Base-by-base conservation (phyloP, 257 asterid species). In the Przewalskia tangutica region DNA sequence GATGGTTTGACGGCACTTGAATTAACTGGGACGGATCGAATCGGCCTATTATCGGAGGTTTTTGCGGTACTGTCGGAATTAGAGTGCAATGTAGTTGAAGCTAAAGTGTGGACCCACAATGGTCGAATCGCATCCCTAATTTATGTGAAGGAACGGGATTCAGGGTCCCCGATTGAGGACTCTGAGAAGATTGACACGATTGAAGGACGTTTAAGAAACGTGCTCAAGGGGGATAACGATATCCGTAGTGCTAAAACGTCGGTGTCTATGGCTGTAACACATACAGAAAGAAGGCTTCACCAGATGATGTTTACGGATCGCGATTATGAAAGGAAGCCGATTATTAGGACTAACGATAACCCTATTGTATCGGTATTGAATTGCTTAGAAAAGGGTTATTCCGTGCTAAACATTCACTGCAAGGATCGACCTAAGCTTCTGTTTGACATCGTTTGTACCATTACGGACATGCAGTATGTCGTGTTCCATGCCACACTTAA, bases 261-360 rank as follows among this genome's bases (percentile, higher is more conserved):
- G 0, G 91, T 96, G 4, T 92, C 97, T 3, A 75, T 90, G 85
- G 94, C 87, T 27, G 92, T 87, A 4, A 94, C 97, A 0, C 98
- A 94, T 60, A 92, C 95, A 0, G 99, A 96, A 85, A 91, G 99
- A 81, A 89, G 99, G 90, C 99, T 96, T 82, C 99, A 96, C 78
- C 99, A 96, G 85, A 87, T 96, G 98, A 96, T 96, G 99, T 94
- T 92, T 79, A 93, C 94, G 0, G 99, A 96, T 77, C 86, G 98
- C n/a, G 99, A 96, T 84, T 96, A 94, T 3, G 98, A 94, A 51
- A 82, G 97, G 85, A 87, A 86, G 82, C 86, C 95, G 9, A 59
- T 83, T 0, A 84, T 90, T 3, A 77, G 60, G 20, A 86, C 86
- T 1, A 75, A 87, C 12, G 91, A 77, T 2, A 92, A 87, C 10